Base-by-base conservation (phyloP, 257 asterid species). In the Solanum commersonii region DNA sequence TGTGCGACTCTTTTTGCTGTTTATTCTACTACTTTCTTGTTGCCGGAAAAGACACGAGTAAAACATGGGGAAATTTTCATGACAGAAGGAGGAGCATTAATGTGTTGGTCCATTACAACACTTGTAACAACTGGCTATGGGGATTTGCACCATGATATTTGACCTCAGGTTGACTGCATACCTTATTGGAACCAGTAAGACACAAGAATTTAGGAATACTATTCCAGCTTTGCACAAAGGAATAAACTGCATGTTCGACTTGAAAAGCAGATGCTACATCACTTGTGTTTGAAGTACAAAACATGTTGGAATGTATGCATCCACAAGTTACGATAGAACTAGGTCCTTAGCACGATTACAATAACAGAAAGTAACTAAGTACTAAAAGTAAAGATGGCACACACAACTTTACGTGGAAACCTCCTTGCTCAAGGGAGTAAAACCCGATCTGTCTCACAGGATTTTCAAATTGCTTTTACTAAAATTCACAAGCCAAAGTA, bases 211-310 rank as follows among this genome's bases (percentile, higher is more conserved):
- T 82, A 90, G 98, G 89, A 96, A 95, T 79, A 90, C 94, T 31
- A 90, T 96, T 90, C 88, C 89, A 93, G 95, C 91, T 95, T 95
- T 83, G 98, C 94, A 2, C 93, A 89, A 88, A 93, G 95, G 94
- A 96, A 96, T 73, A 92, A 86, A 12, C 92, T 96, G 76, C 96
- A 98, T 8, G 86, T 88, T 84, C 94, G 94, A 8, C 93, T 96
- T 87, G 93, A 87, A 81, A 98, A 96, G 74, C 96, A 96, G 90
- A 96, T 96, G 98, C 87, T 95, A 87, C 93, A 95, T 44, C 98
- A 96, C 90, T 90, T 96, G 92, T 93, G 95, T 87, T 92, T 96
- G 88, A 93, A 88, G 92, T 91, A 89, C 88, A 93, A 38, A 38
- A 37, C 10, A 7, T 37, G 40, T 37, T 7, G 40, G 40, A 37